phyloP scores from a whole-genome alignment of 805 yeast genomes.

The Suhomyces canberraensis region DNA sequence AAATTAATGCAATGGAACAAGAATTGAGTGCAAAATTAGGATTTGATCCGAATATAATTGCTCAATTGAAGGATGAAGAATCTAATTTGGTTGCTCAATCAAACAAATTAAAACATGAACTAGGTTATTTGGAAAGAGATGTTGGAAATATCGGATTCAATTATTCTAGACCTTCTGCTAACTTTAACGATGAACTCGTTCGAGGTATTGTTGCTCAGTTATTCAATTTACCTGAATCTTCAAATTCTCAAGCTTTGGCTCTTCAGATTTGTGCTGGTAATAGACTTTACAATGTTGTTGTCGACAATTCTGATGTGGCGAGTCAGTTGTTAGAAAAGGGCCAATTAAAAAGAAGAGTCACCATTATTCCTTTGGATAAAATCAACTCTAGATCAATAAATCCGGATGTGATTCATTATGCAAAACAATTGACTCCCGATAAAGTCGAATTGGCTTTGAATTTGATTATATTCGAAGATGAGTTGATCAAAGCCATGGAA shows the following conservation, averaged over 20 bases:
- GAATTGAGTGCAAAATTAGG: conserved; percentile 50
- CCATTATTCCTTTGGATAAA: conserved; percentile 88
- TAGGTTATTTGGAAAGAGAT: conserved; percentile 56
- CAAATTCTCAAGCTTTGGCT: conserved; percentile 68
- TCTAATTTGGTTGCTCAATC: conserved; percentile 41
- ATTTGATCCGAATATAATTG: conserved; percentile 46
- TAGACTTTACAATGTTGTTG: conserved; percentile 82
- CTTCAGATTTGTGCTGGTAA: conserved; percentile 95
- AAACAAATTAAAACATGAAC: conserved; percentile 42
- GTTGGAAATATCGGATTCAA: conserved; percentile 74
- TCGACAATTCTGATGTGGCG: conserved; percentile 84
- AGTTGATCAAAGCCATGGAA: conserved; percentile 79
- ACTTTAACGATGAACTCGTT: conserved; percentile 61
- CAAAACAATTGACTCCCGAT: conserved; percentile 75
- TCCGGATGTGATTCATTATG: conserved; percentile 51
- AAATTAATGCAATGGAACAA: conserved; percentile 35
- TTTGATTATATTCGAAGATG: conserved; percentile 68
- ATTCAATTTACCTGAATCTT: conserved; percentile 57
- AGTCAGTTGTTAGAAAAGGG: conserved; percentile 78
- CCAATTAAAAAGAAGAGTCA: conserved; percentile 73
- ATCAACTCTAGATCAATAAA: conserved; percentile 61
- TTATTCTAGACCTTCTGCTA: conserved; percentile 60
- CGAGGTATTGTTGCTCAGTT: conserved; percentile 89
- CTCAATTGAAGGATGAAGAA: conserved; percentile 47
- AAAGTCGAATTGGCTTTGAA: conserved; percentile 88